These are phyloP conservation scores for Primulina huaijiensis DNA, from an alignment of 257 asterid genomes.

Conservation along the genomic window DNA sequence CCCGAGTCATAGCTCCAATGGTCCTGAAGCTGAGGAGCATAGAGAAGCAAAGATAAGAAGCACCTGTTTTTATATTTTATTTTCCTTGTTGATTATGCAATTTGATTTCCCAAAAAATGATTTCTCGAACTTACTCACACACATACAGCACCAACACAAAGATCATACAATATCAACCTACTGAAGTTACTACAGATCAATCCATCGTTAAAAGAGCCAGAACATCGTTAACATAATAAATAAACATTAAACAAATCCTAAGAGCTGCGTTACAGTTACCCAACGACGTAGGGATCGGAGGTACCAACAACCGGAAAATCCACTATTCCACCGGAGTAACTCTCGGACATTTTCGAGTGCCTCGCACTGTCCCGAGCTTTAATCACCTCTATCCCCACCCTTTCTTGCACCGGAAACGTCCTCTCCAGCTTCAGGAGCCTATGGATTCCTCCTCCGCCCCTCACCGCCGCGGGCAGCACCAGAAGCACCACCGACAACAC, in stretches of 20 bases:
- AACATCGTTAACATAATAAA: background rate
- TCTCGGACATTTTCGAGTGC: constrained; percentile 70
- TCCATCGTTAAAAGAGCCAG: background rate
- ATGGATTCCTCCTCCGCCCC: constrained; percentile 35
- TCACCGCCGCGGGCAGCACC: constrained; percentile 23
- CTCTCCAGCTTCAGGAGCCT: constrained; percentile 61
- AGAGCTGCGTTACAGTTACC: constrained; percentile 41
- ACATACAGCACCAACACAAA: background rate
- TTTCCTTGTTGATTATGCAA: background rate
- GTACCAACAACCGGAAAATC: constrained; percentile 67
- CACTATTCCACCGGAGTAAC: constrained; percentile 66
- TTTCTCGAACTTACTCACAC: background rate
- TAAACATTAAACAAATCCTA: background rate
- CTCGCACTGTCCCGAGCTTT: constrained; percentile 76
- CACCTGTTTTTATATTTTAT: background rate
- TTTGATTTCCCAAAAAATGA: background rate
- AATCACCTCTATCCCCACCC: constrained; percentile 50
- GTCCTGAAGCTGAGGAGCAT: too few species aligned
- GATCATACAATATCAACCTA: background rate
- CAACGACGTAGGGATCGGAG: constrained; percentile 76
- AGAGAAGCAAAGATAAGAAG: too few species aligned
- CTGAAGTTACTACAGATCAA: background rate
- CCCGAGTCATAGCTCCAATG: background rate
- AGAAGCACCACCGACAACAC: constrained; percentile 28
- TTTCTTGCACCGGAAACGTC: constrained; percentile 50